phyloP scores from a whole-genome alignment of 441 rosid genomes.

The Syzygium malaccense region DNA sequence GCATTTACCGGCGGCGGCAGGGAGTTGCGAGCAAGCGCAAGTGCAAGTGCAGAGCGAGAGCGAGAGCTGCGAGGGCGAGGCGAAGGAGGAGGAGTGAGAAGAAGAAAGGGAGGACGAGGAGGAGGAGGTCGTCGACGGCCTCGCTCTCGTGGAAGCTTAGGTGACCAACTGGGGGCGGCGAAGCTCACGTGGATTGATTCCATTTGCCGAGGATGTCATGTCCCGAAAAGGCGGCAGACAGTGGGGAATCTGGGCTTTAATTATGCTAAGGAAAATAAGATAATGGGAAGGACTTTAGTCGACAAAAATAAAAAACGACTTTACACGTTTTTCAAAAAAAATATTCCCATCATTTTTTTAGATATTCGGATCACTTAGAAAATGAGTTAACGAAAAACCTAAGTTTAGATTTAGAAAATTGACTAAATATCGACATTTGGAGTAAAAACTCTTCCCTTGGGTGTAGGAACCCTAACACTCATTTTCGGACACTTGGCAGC shows the following conservation, averaged over 20 bases:
- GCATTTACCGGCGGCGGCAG: not conserved
- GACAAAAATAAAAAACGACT: too few relatives aligned
- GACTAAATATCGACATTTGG: too few relatives aligned
- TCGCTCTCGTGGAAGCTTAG: not conserved
- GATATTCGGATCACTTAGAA: too few relatives aligned
- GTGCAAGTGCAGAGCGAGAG: not conserved
- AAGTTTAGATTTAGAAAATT: too few relatives aligned
- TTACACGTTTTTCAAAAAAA: too few relatives aligned
- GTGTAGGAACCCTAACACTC: too few relatives aligned
- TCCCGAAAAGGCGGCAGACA: not conserved
- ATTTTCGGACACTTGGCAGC: too few relatives aligned
- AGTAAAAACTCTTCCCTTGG: too few relatives aligned
- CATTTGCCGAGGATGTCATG: not conserved
- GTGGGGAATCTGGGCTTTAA: not conserved
- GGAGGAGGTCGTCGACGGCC: not conserved
- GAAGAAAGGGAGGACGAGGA: not conserved
- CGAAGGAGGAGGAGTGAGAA: not conserved
- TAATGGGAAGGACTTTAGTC: too few relatives aligned
- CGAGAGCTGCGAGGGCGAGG: not conserved
- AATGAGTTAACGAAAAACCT: too few relatives aligned
- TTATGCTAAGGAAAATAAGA: too few relatives aligned
- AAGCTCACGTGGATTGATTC: not conserved
- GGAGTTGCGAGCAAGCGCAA: not conserved
- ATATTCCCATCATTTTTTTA: too few relatives aligned
- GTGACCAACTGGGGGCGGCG: not conserved